Evolutionary conservation across 2,329 filamentous ascomycete species (phyloP).

Genomic region (Ceratocystis lukuohia): DNA sequence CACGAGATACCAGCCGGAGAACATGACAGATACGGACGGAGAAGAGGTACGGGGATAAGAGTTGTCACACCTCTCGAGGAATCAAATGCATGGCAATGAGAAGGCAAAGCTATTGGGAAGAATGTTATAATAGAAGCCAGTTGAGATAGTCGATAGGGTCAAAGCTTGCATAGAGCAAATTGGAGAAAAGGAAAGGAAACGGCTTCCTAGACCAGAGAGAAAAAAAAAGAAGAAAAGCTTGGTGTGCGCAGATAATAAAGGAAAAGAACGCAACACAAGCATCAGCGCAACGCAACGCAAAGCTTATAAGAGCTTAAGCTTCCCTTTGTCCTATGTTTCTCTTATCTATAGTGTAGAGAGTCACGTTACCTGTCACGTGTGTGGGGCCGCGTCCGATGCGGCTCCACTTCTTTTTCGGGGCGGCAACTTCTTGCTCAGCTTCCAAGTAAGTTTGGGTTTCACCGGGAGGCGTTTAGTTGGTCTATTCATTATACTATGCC

Average conservation of each 20-base stretch:
- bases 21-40: neutral
- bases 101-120: no score
- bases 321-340: neutral
- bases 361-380: neutral
- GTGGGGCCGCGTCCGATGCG: neutral
- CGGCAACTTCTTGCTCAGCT: neutral
- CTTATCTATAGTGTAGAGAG: neutral
- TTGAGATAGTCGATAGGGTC: no score
- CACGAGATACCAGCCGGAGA: neutral
- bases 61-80: constrained; percentile 34
- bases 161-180: no score
- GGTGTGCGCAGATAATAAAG: neutral
- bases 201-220: neutral
- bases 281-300: neutral
- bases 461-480: no score
- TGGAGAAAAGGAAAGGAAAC: neutral
- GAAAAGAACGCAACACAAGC: neutral
- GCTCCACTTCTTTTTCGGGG: neutral
- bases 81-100: constrained; percentile 33
- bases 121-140: no score
- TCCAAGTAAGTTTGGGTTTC: no score
- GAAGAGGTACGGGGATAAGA: neutral
- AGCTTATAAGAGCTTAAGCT: neutral
- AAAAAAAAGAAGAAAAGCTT: constrained; percentile 4
- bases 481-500: neutral